Evolutionary conservation across 495 filamentous ascomycete species (phyloP), one percentile per base, ranked within the genome.

Genomic region (Aspergillus affinis): DNA sequence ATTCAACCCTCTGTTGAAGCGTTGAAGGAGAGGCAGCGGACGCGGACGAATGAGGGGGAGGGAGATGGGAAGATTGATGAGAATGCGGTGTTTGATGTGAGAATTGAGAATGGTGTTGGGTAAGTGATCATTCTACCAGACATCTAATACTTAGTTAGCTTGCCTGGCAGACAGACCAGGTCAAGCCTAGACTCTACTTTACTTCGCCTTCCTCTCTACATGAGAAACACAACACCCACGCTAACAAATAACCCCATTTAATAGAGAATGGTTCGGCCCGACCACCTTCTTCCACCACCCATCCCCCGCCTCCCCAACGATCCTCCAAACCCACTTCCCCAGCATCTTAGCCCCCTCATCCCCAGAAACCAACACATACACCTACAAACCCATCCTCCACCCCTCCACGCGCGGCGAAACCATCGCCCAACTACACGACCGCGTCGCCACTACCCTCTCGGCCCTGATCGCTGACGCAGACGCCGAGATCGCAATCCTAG

Each of bases 191-290:
- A 30, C 30, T 41, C 36, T 6, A 13, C 4, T 2, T 15, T 49
- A 45, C 29, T 46, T 3, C 18, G 23, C 15, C 6, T 21, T 23
- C 3, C 50, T 21, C 19, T n/a, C 18, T 47, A 32, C 18, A 2
- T 26, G 23, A 26, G 23, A 26, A 26, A 26, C 2, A 4, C 23
- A 26, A 26, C 23, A 26, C 23, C 23, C 23, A 2, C 23, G 23
- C 23, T 26, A 26, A 26, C 4, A 4, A 26, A 13, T 52, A 48
- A 59, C 21, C n/a, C n/a, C n/a, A n/a, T n/a, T n/a, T 50, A 29
- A 44, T 48, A 88, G 86, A 51, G 94, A 98, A 82, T 98, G 92
- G 90, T 98, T 90, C 73, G 94, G 94, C 49, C 66, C 74, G 65
- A 78, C 78, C 21, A 69, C 73, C 45, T 78, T 74, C 63, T 98